Base-by-base conservation (phyloP, 371 early-diverging fungal species). In the Mucor lusitanicus region DNA sequence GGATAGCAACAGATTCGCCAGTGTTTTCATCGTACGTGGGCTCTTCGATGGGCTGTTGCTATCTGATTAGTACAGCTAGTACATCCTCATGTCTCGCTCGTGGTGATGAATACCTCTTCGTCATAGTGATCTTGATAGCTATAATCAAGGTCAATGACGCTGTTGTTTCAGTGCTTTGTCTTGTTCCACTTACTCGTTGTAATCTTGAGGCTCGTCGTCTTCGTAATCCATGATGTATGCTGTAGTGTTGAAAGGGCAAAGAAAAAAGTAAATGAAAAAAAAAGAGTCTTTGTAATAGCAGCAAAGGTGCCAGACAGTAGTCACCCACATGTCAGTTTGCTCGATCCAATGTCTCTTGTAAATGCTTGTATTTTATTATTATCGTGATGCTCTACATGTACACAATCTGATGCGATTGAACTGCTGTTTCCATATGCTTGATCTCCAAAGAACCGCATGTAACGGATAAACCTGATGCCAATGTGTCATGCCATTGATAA, bases 121-220 rank as follows among this genome's bases (percentile, higher is more conserved):
- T 73, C 73, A 54, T 59, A 63, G 39, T 65, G 63, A 39, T 69
- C 65, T 27, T 65, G 58, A 40, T 73, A 73, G 48, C 73, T 73
- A 67, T 1, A 39, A 23, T 23, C 19, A 9, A 17, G 27, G 37
- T 59, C n/a, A 37, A 37, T 33, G 0, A 23, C 1, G 6, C 15
- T 21, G 21, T n/a, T 32, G 17, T 19, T 1, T 46, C 8, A n/a
- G 13, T 25, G 25, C 12, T n/a, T 25, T 28, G 2, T 65, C 12
- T 53, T 4, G 9, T 59, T 3, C 37, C 21, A 19, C 39, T 63
- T 73, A 73, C 73, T 69, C 73, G 25, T 73, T 65, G 12, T 37
- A 69, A 7, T 69, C 73, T 69, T 65, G 69, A 17, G 69, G 65
- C 54, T 73, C 73, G 30, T 73, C 73, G 61, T 73, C 73, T 8